These are phyloP conservation scores for Cordia subcordata DNA, from an alignment of 257 asterid species.

Conservation along the genomic window DNA sequence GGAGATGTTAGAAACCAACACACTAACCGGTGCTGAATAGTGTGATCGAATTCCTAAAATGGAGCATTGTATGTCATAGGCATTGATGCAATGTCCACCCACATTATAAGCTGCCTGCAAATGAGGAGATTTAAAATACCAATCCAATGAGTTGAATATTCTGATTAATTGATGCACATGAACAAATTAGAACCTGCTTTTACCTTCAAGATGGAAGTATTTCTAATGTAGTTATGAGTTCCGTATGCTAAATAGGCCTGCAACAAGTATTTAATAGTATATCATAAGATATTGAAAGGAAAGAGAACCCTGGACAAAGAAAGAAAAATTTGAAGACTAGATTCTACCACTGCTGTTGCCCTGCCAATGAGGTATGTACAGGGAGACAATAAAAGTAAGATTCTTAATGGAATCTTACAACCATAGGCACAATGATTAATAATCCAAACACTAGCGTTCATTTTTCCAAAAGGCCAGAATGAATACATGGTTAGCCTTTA, in stretches of 20 bases:
- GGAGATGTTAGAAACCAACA: slow-evolving; percentile 9
- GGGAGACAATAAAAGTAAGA: too few species aligned
- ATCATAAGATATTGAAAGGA: not conserved
- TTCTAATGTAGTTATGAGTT: slow-evolving; percentile 61
- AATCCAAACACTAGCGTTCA: not conserved
- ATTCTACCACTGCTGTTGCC: too few species aligned
- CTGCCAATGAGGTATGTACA: too few species aligned
- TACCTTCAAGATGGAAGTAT: slow-evolving; percentile 67
- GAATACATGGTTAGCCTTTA: too few species aligned
- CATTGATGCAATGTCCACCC: slow-evolving; percentile 79
- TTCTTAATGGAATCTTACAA: too few species aligned
- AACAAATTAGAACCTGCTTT: not conserved
- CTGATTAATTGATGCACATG: not conserved
- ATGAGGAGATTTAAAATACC: not conserved
- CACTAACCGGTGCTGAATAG: slow-evolving; percentile 69
- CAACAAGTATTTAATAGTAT: slow-evolving; percentile 16
- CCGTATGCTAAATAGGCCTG: slow-evolving; percentile 95
- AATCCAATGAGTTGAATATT: slow-evolving; percentile 9
- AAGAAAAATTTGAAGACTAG: too few species aligned
- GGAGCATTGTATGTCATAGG: slow-evolving; percentile 68
- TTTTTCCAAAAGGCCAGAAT: not conserved
- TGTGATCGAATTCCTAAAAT: slow-evolving; percentile 78
- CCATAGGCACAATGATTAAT: not conserved
- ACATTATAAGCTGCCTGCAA: slow-evolving; percentile 80
- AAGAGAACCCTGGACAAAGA: slow-evolving; percentile 3